Evolutionary conservation across 768 basidiomycete species (phyloP).

Genomic region (Suillus discolor): DNA sequence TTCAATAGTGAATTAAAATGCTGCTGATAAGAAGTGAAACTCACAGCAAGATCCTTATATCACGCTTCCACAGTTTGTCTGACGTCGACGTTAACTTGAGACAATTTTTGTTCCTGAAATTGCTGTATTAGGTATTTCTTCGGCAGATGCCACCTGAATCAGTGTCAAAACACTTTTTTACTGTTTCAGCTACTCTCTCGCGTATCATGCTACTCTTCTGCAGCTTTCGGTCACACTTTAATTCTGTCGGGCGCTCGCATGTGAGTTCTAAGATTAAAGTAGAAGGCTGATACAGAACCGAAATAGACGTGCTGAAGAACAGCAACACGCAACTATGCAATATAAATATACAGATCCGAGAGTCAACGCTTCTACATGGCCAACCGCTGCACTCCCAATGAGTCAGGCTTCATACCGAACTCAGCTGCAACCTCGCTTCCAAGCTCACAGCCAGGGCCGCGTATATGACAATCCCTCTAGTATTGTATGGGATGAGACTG

Average conservation of each 20-base stretch:
- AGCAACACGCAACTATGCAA: not conserved
- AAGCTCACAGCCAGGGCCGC: not conserved
- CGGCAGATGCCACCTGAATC: not conserved
- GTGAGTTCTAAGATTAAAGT: not conserved
- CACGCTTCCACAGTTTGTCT: not conserved
- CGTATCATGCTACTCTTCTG: not conserved
- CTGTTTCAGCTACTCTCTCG: not conserved
- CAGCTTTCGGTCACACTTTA: not conserved
- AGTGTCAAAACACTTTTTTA: too few species aligned
- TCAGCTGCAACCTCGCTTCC: not conserved
- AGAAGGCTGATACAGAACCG: not conserved
- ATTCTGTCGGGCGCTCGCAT: not conserved
- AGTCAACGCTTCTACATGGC: not conserved
- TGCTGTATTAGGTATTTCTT: not conserved
- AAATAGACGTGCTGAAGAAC: not conserved
- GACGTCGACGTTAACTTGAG: not conserved
- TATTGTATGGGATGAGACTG: not conserved
- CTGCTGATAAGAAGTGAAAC: constrained; percentile 3
- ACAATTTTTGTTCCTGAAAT: not conserved
- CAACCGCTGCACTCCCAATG: not conserved
- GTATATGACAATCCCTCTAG: not conserved
- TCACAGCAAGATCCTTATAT: not conserved
- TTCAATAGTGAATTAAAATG: not conserved
- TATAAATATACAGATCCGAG: not conserved
- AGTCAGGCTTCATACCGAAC: not conserved